Evolutionary conservation across 495 filamentous ascomycete species (phyloP), one percentile per base, ranked within the genome.

Genomic region (Aspergillus haitiensis): DNA sequence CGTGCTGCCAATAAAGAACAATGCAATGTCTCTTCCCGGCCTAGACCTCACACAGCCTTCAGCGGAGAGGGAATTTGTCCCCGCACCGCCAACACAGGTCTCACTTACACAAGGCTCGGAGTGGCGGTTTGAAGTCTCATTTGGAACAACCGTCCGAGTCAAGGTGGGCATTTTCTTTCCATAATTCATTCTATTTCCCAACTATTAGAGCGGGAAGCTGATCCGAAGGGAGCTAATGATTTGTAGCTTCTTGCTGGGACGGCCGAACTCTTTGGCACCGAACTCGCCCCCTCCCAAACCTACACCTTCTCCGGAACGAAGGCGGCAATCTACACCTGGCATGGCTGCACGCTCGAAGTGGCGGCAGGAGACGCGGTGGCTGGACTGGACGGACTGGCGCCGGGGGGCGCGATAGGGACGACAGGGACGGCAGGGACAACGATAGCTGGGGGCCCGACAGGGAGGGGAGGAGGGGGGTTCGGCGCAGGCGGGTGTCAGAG

Each of bases 191-290:
- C n/a, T 35, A 32, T 21, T 52, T 40, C 9, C 27, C 0, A 5
- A 7, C 31, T 3, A 7, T 37, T 31, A 15, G 18, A 7, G 27
- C 32, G 32, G n/a, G 16, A 27, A 47, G 53, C 61, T 56, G 52
- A 56, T 55, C 52, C 42, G 16, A 52, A 55, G 60, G 53, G 60
- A 35, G 54, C 21, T 63, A 36, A 58, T 55, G 15, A 56, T 46
- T 45, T 47, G 32, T 64, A 88, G 82, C 81, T 99, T 18, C 72
- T 89, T 40, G 82, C 81, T 39, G 94, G 94, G 63, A 91, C 86
- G 11, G 95, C 95, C 42, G 94, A 99, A 78, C 84, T 95, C 67
- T 97, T 98, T 75, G 95, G 95, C 69, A 94, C 92, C 50, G 93
- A 98, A 74, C 88, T 99, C 56, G 91, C 92, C 11, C 81, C 84